These are phyloP conservation scores for Cadophora gregata DNA, from an alignment of 2,329 filamentous ascomycete species.

Conservation along the genomic window DNA sequence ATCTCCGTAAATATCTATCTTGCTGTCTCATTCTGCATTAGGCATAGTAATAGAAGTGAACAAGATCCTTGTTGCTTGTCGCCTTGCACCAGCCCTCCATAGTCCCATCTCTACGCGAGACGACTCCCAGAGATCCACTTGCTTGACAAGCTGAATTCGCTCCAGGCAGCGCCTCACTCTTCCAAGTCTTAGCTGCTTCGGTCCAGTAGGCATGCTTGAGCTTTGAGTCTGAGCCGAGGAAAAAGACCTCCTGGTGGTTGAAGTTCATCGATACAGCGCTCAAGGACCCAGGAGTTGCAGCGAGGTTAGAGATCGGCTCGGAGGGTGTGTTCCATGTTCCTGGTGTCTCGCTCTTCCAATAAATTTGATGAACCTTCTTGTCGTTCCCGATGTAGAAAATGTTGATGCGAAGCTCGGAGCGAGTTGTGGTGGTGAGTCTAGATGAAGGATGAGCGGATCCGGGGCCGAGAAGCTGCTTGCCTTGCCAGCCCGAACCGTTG, in stretches of 20 bases:
- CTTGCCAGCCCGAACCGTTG: not conserved
- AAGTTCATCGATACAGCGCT: not conserved
- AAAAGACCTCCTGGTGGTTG: conserved; percentile 9
- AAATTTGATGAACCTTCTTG: not conserved
- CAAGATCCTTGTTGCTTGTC: not conserved
- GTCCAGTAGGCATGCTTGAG: not conserved
- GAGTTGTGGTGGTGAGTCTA: not conserved
- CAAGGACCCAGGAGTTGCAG: not conserved
- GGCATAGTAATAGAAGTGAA: conserved; percentile 2
- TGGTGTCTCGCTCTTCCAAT: conserved; percentile 3
- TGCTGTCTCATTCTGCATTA: not conserved
- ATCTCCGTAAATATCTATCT: not conserved
- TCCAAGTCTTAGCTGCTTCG: not conserved
- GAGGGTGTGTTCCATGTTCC: not conserved
- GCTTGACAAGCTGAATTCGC: not conserved
- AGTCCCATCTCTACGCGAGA: not conserved
- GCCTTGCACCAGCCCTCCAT: conserved; percentile 7
- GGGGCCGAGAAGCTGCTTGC: not conserved
- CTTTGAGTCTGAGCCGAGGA: not conserved
- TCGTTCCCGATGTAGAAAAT: not conserved
- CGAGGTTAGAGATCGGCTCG: conserved; percentile 1
- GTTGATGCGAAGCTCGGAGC: conserved; percentile 1
- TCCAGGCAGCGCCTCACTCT: not conserved
- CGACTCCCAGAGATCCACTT: conserved; percentile 1
- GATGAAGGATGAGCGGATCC: not conserved